phyloP scores from a whole-genome alignment of 805 yeast genomes.

The Cyberlindnera samutprakarnensis region DNA sequence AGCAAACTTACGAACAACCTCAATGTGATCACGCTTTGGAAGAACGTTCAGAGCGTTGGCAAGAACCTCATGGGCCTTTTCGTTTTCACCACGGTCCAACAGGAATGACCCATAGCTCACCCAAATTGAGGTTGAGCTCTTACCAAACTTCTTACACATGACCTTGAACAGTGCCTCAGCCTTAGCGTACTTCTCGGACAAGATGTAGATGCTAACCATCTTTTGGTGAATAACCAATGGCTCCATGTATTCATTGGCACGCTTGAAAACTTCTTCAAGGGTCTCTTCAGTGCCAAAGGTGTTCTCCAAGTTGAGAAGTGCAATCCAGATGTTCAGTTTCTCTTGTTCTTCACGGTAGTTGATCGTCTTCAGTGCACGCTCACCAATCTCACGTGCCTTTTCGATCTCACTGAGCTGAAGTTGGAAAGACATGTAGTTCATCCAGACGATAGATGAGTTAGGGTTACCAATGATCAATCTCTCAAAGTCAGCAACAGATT shows the following conservation, averaged over 20 bases:
- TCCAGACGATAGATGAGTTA: conserved; percentile 90
- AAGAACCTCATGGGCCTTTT: conserved; percentile 64
- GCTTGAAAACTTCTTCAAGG: conserved; percentile 71
- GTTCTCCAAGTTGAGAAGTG: conserved; percentile 86
- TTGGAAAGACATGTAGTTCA: conserved; percentile 98
- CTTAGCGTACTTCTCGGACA: conserved; percentile 62
- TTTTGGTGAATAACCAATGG: conserved; percentile 74
- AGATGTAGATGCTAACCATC: conserved; percentile 63
- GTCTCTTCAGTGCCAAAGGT: conserved; percentile 85
- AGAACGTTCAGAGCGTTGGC: conserved; percentile 66
- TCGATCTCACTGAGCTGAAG: conserved; percentile 90
- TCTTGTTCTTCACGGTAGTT: conserved; percentile 88
- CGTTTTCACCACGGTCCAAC: conserved; percentile 45
- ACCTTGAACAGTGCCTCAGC: conserved; percentile 63
- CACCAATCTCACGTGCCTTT: conserved; percentile 88
- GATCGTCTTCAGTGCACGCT: conserved; percentile 86
- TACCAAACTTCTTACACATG: conserved; percentile 76
- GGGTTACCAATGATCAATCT: conserved; percentile 88
- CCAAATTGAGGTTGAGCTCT: conserved; percentile 66
- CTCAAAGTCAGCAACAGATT: conserved; percentile 87
- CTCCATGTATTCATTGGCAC: conserved; percentile 89
- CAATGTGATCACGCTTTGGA: conserved; percentile 68
- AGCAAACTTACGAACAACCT: conserved; percentile 81
- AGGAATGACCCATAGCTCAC: conserved; percentile 71
- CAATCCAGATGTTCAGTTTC: conserved; percentile 93